Conservation (phyloP, 305 asterid species). For the Solanum chacoense region DNA sequence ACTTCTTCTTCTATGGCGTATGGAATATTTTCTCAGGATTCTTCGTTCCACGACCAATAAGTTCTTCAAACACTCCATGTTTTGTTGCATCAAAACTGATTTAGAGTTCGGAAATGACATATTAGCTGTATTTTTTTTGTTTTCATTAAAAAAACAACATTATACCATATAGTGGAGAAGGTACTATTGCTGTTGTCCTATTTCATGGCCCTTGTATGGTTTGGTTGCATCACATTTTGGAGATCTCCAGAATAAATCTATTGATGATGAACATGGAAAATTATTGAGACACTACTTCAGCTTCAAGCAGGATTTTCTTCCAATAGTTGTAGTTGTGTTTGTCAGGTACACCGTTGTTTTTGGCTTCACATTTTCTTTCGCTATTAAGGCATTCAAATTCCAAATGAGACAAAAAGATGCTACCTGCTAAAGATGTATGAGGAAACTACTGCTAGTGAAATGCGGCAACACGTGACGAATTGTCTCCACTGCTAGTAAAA, state of each 20-base stretch:
- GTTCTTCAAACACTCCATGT: not conserved
- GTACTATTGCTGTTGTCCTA: not conserved
- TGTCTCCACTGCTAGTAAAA: not conserved
- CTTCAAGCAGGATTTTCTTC: conserved; percentile 29
- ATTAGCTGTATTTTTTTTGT: not conserved
- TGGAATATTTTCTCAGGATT: not conserved
- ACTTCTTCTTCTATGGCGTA: not conserved
- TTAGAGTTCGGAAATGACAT: not conserved
- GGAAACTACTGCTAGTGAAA: not conserved
- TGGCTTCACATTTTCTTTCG: conserved; percentile 28
- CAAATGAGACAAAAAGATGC: conserved; percentile 6
- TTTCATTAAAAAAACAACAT: not conserved
- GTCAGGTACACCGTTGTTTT: conserved; percentile 18
- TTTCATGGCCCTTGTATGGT: not conserved
- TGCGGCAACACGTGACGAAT: not conserved
- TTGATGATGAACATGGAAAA: conserved; percentile 14
- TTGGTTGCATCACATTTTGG: conserved; percentile 34
- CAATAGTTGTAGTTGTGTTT: conserved; percentile 28
- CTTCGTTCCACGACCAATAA: not conserved
- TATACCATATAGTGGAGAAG: not conserved
- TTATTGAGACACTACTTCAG: conserved; percentile 35
- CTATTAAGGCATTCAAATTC: conserved; percentile 49
- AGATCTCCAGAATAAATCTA: conserved; percentile 21
- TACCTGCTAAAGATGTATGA: not conserved
- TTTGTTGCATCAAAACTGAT: not conserved